Percentiles rank a stretch among this genome's conserved stretches.
phyloP scores from a whole-genome alignment of 441 rosid species.

The Eruca vesicaria region DNA sequence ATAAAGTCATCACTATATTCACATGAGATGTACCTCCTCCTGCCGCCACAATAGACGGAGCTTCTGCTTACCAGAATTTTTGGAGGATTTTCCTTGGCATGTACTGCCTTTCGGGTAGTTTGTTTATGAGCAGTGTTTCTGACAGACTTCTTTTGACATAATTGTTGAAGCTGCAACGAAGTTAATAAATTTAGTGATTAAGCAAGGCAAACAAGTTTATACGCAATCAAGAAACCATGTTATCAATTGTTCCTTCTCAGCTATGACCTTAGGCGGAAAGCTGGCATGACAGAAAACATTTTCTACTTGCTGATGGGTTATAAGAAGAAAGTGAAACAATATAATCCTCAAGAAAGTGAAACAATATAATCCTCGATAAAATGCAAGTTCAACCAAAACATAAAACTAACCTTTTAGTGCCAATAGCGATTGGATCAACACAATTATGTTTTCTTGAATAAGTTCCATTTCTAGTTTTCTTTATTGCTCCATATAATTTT shows the following conservation, averaged over 20 bases:
- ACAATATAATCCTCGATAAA: too few species aligned
- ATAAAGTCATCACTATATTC: conserved; percentile 32
- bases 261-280: neutral
- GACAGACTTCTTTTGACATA: neutral
- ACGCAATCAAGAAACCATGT: neutral
- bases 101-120: conserved; percentile 66
- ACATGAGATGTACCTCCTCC: conserved; percentile 35
- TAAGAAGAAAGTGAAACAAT: neutral
- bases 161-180: neutral
- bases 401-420: neutral
- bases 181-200: neutral
- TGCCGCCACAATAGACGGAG: conserved; percentile 30
- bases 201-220: neutral
- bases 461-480: neutral
- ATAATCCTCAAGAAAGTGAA: neutral
- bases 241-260: neutral
- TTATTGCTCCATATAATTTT: neutral
- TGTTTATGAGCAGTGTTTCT: conserved; percentile 38
- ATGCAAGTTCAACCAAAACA: neutral
- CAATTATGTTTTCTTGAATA: neutral
- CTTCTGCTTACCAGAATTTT: conserved; percentile 51
- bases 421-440: neutral
- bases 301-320: neutral
- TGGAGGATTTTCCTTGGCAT: conserved; percentile 74
- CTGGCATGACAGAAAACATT: neutral